Evolutionary conservation across 2,329 filamentous ascomycete genomes (phyloP).

Genomic region (Pseudopithomyces chartarum): DNA sequence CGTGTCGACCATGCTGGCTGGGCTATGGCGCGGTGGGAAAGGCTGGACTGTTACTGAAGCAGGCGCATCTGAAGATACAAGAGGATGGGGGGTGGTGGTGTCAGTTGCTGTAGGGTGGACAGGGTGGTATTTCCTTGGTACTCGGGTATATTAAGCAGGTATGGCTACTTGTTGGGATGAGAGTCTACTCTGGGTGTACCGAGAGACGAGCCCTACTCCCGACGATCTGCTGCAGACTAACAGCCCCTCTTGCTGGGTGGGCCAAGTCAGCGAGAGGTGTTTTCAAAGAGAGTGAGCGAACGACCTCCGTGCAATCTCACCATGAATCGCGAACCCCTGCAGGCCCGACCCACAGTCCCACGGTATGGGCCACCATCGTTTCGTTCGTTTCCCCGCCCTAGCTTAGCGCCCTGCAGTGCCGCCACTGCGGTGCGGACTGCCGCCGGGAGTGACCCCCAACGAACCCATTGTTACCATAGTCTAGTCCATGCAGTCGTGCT

Average conservation of each 20-base stretch:
- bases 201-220: neutral
- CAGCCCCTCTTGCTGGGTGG: neutral
- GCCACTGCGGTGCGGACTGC: neutral
- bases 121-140: too few species aligned
- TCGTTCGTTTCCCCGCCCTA: neutral
- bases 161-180: neutral
- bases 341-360: neutral
- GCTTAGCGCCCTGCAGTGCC: neutral
- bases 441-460: neutral
- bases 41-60: neutral
- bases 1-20: conserved; percentile 30
- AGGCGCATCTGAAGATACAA: neutral
- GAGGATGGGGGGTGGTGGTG: too few species aligned
- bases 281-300: neutral
- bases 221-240: neutral
- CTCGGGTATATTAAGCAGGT: too few species aligned
- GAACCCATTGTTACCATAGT: neutral
- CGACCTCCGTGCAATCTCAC: conserved; percentile 8
- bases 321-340: conserved; percentile 3
- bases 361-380: neutral
- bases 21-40: neutral
- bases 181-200: neutral
- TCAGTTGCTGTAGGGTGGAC: conserved; percentile 11
- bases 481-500: neutral
- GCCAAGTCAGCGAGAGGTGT: neutral